Evolutionary conservation across 2,329 filamentous ascomycete genomes (phyloP).

Genomic region (Diaporthe batatas): DNA sequence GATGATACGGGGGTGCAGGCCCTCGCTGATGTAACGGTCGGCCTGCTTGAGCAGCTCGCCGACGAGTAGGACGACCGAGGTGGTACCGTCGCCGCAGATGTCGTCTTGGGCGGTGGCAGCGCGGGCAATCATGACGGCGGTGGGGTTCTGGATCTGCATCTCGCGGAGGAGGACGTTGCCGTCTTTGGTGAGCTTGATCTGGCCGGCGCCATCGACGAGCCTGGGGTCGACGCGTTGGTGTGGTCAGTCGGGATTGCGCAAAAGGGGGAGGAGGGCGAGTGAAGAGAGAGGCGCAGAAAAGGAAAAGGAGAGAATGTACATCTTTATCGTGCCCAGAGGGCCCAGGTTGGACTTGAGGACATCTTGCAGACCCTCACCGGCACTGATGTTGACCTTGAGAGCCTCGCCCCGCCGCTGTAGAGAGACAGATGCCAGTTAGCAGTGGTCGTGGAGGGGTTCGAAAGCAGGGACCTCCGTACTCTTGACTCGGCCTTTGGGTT

Average conservation of each 20-base stretch:
- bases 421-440: conserved; percentile 50
- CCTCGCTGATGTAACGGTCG: conserved; percentile 94
- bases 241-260: conserved; percentile 29
- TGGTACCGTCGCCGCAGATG: conserved; percentile 97
- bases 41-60: conserved; percentile 98
- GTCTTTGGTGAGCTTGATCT: conserved; percentile 99
- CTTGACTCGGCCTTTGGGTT: conserved; percentile 99
- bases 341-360: conserved; percentile 97
- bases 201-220: conserved; percentile 78
- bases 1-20: conserved; percentile 95
- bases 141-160: conserved; percentile 98
- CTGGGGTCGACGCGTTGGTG: conserved; percentile 53
- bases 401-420: conserved; percentile 93
- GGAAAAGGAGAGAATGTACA: conserved; percentile 65
- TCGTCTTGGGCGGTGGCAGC: conserved; percentile 98
- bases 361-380: conserved; percentile 92
- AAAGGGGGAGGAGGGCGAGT: neutral
- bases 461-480: conserved; percentile 66
- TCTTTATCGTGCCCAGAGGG: conserved; percentile 94
- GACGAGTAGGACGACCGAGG: conserved; percentile 93
- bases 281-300: neutral
- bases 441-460: conserved; percentile 52
- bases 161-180: conserved; percentile 86
- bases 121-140: conserved; percentile 85
- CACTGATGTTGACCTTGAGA: conserved; percentile 95